These are phyloP conservation scores for Myxozyma kluyveri DNA, from an alignment of 805 yeast species.

Conservation along the genomic window DNA sequence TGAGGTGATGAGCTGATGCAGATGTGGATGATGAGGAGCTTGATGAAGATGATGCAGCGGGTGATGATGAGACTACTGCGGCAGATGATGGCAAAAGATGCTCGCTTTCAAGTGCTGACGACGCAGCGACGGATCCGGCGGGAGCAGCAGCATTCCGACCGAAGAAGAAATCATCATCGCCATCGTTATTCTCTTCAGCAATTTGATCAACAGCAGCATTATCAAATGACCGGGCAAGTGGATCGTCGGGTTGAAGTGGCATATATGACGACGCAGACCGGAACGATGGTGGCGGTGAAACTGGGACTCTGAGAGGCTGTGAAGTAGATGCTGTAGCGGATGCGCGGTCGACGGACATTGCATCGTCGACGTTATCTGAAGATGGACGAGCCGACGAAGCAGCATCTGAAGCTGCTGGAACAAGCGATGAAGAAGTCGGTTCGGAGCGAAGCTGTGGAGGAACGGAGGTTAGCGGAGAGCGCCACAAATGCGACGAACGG, in stretches of 20 bases:
- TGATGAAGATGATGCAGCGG: slow-evolving; percentile 4
- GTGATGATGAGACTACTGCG: slow-evolving; percentile 8
- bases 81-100: neutral
- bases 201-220: slow-evolving; percentile 17
- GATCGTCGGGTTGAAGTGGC: slow-evolving; percentile 30
- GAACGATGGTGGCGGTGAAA: slow-evolving; percentile 30
- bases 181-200: slow-evolving; percentile 9
- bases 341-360: neutral
- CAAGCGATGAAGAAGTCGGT: slow-evolving; percentile 4
- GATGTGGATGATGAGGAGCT: slow-evolving; percentile 10
- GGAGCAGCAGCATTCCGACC: slow-evolving; percentile 1
- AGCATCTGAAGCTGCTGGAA: slow-evolving; percentile 11
- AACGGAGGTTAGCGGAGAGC: slow-evolving; percentile 4
- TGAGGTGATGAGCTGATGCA: slow-evolving; percentile 22
- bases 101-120: slow-evolving; percentile 3
- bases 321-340: slow-evolving; percentile 8
- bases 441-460: slow-evolving; percentile 24
- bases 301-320: slow-evolving; percentile 15
- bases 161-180: slow-evolving; percentile 21
- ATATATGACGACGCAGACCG: slow-evolving; percentile 27
- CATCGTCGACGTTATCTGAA: neutral
- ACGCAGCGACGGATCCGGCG: neutral
- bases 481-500: neutral
- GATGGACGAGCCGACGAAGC: slow-evolving; percentile 13
- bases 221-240: slow-evolving; percentile 29